Evolutionary conservation across 208 protist genomes (phyloP).

Genomic region (Trypanosoma cruzi): DNA sequence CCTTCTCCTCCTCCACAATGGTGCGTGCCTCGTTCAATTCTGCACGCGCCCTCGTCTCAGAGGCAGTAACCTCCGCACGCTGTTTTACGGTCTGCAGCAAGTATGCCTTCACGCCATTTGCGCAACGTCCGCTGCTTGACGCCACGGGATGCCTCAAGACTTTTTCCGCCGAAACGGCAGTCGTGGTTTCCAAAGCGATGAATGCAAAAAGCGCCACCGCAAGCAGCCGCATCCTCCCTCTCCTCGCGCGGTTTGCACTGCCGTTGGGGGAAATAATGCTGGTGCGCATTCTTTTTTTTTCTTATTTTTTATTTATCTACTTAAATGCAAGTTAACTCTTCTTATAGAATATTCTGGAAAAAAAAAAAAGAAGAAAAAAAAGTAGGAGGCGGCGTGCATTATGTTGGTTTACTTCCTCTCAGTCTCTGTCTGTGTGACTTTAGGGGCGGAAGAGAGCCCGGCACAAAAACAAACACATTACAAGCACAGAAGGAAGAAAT

Average conservation of each 20-base stretch:
- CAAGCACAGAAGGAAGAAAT: background rate
- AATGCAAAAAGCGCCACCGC: background rate
- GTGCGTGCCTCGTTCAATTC: conserved; percentile 51
- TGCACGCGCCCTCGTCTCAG: conserved; percentile 37
- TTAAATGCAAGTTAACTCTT: background rate
- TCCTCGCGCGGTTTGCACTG: background rate
- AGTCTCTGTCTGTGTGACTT: background rate
- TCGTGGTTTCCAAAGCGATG: background rate
- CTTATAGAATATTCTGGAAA: background rate
- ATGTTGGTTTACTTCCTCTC: background rate
- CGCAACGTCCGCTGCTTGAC: conserved; percentile 1
- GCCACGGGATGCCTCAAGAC: background rate
- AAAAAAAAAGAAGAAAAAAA: conserved; percentile 14
- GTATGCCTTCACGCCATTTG: conserved; percentile 16
- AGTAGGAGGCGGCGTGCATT: too few relatives aligned
- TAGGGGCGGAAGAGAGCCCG: too few relatives aligned
- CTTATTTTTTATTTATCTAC: background rate
- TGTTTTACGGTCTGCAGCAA: conserved; percentile 14
- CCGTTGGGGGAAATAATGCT: background rate
- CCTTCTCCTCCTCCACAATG: conserved; percentile 21
- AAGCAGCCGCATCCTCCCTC: background rate
- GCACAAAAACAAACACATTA: background rate
- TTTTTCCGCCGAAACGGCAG: background rate
- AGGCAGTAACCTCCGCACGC: conserved; percentile 2
- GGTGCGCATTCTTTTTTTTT: background rate